These are phyloP conservation scores for Lonicera japonica DNA, from an alignment of 129 eudicot genomes.

Conservation along the genomic window DNA sequence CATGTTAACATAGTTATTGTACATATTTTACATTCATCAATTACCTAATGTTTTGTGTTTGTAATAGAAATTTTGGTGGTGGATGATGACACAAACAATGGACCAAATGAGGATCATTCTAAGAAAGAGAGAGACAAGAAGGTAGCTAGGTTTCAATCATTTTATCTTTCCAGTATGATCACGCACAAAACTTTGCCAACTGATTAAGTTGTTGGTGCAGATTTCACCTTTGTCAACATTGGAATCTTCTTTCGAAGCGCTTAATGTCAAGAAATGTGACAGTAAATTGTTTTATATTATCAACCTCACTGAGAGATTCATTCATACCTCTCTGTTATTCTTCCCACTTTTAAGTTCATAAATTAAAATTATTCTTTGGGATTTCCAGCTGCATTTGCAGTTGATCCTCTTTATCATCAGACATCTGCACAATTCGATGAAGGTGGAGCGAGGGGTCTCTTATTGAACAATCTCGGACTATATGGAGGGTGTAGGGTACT, in stretches of 20 bases:
- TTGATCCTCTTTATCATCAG: conserved; percentile 74
- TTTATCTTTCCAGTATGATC: not conserved
- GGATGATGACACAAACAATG: conserved; percentile 25
- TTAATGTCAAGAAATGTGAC: conserved; percentile 79
- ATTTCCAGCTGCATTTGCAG: conserved; percentile 72
- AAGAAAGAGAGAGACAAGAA: conserved; percentile 43
- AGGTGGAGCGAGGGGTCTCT: conserved; percentile 71
- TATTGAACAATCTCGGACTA: conserved; percentile 63
- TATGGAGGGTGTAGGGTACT: conserved; percentile 65
- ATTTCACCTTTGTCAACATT: conserved; percentile 57
- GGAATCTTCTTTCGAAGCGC: conserved; percentile 64
- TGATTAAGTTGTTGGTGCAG: conserved; percentile 18
- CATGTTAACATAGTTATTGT: too few relatives aligned
- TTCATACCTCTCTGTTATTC: too few relatives aligned
- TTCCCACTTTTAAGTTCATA: too few relatives aligned
- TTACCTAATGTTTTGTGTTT: not conserved
- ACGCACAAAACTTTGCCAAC: not conserved
- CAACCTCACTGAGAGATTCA: too few relatives aligned
- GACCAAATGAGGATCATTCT: conserved; percentile 24
- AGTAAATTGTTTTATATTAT: conserved; percentile 52
- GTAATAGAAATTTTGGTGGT: conserved; percentile 38
- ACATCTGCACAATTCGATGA: conserved; percentile 79
- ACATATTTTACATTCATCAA: too few relatives aligned
- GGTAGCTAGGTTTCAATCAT: conserved; percentile 18
- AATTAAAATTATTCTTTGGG: not conserved